Evolutionary conservation across 495 filamentous ascomycete species (phyloP), one percentile per base, ranked within the genome.

Genomic region (Polyplosphaeria fusca): DNA sequence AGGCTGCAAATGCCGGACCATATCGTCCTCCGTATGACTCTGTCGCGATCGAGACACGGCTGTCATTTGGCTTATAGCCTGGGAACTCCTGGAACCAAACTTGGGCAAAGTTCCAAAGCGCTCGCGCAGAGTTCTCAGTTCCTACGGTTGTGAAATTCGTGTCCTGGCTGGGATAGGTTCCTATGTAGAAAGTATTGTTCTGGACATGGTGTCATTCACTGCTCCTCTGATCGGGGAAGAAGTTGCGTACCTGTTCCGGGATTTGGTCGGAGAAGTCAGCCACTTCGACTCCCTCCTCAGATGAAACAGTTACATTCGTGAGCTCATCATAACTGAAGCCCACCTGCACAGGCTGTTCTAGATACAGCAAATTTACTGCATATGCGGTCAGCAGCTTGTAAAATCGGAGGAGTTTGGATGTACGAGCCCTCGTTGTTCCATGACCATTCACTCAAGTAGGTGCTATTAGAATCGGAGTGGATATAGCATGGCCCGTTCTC

Each of bases 11-110:
- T 24, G 52, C 64, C 11, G 14, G 83, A 73, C 80, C 83, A 65
- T 83, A 86, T 47, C 79, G 76, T 19, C 83, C 83, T 12, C 82
- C 82, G 59, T 86, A 85, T 26, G 76, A 79, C 55, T 86, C 80
- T 0, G 65, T 66, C 3, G 54, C 50, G n/a, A 83, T 76, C 58
- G 72, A 79, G 27, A 86, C 77, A 1, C 76, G 68, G 23, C 79
- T 74, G 51, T 81, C 71, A 44, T 74, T 73, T 0, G 80, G 81
- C 52, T 79, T 76, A 63, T 82, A 82, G 24, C 71, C 69, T 0
- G 77, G 79, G 49, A 82, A 82, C 39, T 79, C 76, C 18, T 73
- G 60, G 56, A 82, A 78, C 78, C 79, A 81, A 11, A 73, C 74
- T 63, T 81, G 82, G 3, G 75, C 75, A 67, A 84, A 84, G 50